Evolutionary conservation across 805 yeast genomes (phyloP), one percentile per base, ranked within the genome.

Genomic region (Saccharomycopsis fermentans): DNA sequence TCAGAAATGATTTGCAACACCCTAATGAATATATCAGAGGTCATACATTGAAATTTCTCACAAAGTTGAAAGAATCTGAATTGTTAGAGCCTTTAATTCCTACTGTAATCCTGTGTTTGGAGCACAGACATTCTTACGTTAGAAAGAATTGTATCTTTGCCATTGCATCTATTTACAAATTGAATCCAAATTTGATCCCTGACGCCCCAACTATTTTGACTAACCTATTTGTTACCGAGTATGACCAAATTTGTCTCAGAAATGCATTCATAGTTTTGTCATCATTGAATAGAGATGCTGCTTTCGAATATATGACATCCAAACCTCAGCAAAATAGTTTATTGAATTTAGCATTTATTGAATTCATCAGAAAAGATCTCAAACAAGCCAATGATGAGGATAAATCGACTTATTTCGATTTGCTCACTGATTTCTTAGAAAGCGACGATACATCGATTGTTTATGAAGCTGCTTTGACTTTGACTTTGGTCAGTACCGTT

Each of bases 11-110:
- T 71, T 80, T 94, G 66, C 97, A 91, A 74, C 99, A 95, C 74
- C 97, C 99, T 55, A 94, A 94, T 76, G 99, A 94, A 73, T 94
- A 86, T 70, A 86, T 94, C 64, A 83, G 98, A 68, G 99, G 99
- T 65, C 90, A 90, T 67, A 92, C 98, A 9, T 78, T 94, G 72
- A 83, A 98, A 68, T 92, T 90, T 72, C 79, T 95, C 68, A 82
- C 92, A 61, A 95, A 94, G 70, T 78, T 94, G 69, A 86, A 84
- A 69, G 98, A 94, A 74, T 86, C 95, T 1, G 99, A 94, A 71
- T 80, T 94, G 63, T 79, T 94, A 69, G 99, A 95, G 73, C 96
- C 97, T 56, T 80, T 94, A 72, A 94, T 94, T 48, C 97, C 98
- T 34, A 84, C 94, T 48, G 91, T 90, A 52, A 82, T 97, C 67